phyloP scores from a whole-genome alignment of 306 rosid species.

The Psophocarpus tetragonolobus region DNA sequence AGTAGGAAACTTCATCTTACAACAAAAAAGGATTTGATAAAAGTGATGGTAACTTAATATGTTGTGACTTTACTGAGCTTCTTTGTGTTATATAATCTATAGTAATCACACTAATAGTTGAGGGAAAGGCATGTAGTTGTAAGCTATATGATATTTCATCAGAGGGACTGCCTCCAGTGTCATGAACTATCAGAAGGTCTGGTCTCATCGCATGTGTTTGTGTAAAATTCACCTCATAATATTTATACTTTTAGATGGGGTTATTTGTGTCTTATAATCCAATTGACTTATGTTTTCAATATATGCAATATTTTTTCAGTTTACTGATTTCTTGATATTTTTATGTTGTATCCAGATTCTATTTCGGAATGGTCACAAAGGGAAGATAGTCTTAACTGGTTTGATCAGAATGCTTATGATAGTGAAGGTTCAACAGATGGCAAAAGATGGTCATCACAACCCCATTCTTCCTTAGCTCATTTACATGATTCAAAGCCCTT shows the following conservation, averaged over 20 bases:
- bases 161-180: not conserved
- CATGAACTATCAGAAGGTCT: not conserved
- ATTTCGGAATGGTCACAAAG: conserved; percentile 57
- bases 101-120: not conserved
- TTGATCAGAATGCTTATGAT: conserved; percentile 40
- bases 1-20: not conserved
- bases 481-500: conserved; percentile 57
- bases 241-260: conserved; percentile 1
- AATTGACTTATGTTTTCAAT: not conserved
- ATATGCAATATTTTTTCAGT: not conserved
- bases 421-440: conserved; percentile 43
- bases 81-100: not conserved
- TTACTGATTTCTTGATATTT: conserved; percentile 28
- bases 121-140: not conserved
- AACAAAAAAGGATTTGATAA: not conserved
- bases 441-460: conserved; percentile 68
- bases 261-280: not conserved
- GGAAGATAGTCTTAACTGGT: conserved; percentile 47
- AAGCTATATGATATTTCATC: conserved; percentile 14
- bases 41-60: conserved; percentile 13
- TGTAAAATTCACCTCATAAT: conserved; percentile 9
- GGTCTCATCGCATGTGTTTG: not conserved
- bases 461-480: conserved; percentile 46
- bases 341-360: conserved; percentile 37
- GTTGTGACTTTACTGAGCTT: not conserved